Conservation (phyloP, 2,329 filamentous ascomycete species). For the Alternaria sp. region DNA sequence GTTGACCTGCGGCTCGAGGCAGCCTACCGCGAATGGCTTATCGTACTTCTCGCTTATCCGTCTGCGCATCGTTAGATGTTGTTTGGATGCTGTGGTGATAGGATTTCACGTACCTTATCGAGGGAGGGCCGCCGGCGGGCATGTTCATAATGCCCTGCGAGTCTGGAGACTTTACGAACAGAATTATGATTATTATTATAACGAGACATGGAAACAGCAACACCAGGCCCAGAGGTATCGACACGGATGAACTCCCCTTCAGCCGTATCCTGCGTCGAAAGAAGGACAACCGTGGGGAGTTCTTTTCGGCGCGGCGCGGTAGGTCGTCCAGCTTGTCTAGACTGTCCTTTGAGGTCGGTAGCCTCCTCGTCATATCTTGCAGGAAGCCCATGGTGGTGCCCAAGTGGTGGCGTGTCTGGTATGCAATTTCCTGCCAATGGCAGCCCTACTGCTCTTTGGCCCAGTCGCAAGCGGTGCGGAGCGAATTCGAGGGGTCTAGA, state of each 20-base stretch:
- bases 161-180: conserved; percentile 87
- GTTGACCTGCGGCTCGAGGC: conserved; percentile 76
- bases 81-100: neutral
- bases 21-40: conserved; percentile 93
- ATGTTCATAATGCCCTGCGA: conserved; percentile 83
- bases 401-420: conserved; percentile 9
- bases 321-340: conserved; percentile 54
- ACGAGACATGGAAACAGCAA: conserved; percentile 91
- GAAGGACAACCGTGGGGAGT: conserved; percentile 70
- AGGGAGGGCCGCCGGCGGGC: conserved; percentile 84
- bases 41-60: conserved; percentile 98
- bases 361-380: conserved; percentile 51
- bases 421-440: conserved; percentile 18
- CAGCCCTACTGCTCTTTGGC: conserved; percentile 16
- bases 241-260: conserved; percentile 89
- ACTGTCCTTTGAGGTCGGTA: conserved; percentile 51
- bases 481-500: neutral
- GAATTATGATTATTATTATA: conserved; percentile 84
- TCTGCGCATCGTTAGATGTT: conserved; percentile 56
- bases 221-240: conserved; percentile 89
- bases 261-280: conserved; percentile 86
- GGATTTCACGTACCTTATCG: conserved; percentile 72
- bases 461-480: conserved; percentile 17
- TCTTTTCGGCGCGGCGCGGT: conserved; percentile 51
- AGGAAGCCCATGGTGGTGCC: conserved; percentile 20